Base-by-base conservation (phyloP, 345 rosid species). In the Acer negundo region DNA sequence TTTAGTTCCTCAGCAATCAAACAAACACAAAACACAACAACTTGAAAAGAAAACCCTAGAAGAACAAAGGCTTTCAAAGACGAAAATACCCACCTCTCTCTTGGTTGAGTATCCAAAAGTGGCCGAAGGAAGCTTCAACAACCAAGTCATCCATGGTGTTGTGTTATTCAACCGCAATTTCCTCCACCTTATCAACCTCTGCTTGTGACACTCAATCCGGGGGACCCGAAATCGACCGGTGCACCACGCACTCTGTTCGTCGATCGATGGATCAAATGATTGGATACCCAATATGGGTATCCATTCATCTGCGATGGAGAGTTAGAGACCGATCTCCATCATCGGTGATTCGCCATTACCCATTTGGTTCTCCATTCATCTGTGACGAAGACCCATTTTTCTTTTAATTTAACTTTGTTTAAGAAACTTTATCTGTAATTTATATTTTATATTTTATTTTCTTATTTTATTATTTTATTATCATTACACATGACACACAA, bases 121-220 rank as follows among this genome's bases (percentile, higher is more conserved):
- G 92, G 7, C 92, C 96, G 75, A 87, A 90, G 4, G 92, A 93
- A 82, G 86, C 87, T 78, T 91, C 93, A 69, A 82, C 16, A 65
- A 74, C 90, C 70, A 84, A 78, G 75, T 87, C 90, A 75, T 86
- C 91, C 23, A 62, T 70, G 78, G 77, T 51, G 40, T 23, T 79
- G 62, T 77, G 81, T 17, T 56, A 80, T 46, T 79, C 63, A 22
- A 53, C 80, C 51, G 15, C 76, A 16, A 79, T 85, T 75, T 16
- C 55, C 74, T 74, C 73, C 20, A 70, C 84, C 19, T 19, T 63
- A 35, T 70, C 76, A 44, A 40, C 64, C 22, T 75, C 70, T 12
- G 78, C 75, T 77, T 64, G 49, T 61, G 65, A 51, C 28, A 26
- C 28, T 26, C 28, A 2, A 75, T 20, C 84, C 85, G 68, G 69